Evolutionary conservation across 176 grass and related monocot genomes (phyloP).

Genomic region (Thalia dealbata): DNA sequence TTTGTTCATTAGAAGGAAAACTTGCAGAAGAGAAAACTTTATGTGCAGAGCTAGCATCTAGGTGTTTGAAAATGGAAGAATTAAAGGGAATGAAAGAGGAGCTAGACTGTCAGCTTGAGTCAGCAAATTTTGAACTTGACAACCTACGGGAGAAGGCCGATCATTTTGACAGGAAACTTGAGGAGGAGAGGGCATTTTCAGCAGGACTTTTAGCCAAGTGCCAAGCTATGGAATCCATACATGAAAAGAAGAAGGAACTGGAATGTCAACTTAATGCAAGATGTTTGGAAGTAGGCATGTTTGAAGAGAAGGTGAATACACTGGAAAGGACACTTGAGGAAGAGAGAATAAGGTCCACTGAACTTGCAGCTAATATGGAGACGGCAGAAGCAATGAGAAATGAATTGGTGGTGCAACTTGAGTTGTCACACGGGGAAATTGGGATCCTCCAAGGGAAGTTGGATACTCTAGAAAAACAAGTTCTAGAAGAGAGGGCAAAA

Average conservation of each 20-base stretch:
- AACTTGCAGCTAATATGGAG: slow-evolving; percentile 46
- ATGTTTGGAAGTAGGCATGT: slow-evolving; percentile 21
- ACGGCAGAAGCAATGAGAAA: slow-evolving; percentile 51
- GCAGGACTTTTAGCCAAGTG: slow-evolving; percentile 22
- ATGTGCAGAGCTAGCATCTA: slow-evolving; percentile 31
- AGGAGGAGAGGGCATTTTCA: slow-evolving; percentile 24
- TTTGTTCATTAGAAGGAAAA: slow-evolving; percentile 37
- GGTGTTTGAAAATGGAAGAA: slow-evolving; percentile 36
- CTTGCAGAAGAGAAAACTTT: slow-evolving; percentile 54
- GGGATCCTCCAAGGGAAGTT: slow-evolving; percentile 30
- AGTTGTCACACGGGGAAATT: slow-evolving; percentile 35
- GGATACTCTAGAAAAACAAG: slow-evolving; percentile 37
- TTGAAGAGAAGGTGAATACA: slow-evolving; percentile 33
- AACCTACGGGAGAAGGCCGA: slow-evolving; percentile 32
- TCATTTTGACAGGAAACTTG: slow-evolving; percentile 36
- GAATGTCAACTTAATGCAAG: slow-evolving; percentile 31
- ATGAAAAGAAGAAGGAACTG: slow-evolving; percentile 19
- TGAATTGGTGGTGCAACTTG: slow-evolving; percentile 31
- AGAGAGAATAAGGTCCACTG: slow-evolving; percentile 47
- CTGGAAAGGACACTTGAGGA: slow-evolving; percentile 55
- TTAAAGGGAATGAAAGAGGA: slow-evolving; percentile 40
- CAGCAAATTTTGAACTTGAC: slow-evolving; percentile 34
- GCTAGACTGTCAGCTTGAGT: slow-evolving; percentile 44
- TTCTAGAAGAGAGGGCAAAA: slow-evolving; percentile 27
- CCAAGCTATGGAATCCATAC: slow-evolving; percentile 23